Evolutionary conservation across 2,329 filamentous ascomycete genomes (phyloP), one percentile per base, ranked within the genome.

Genomic region (Talaromyces amestolkiae): DNA sequence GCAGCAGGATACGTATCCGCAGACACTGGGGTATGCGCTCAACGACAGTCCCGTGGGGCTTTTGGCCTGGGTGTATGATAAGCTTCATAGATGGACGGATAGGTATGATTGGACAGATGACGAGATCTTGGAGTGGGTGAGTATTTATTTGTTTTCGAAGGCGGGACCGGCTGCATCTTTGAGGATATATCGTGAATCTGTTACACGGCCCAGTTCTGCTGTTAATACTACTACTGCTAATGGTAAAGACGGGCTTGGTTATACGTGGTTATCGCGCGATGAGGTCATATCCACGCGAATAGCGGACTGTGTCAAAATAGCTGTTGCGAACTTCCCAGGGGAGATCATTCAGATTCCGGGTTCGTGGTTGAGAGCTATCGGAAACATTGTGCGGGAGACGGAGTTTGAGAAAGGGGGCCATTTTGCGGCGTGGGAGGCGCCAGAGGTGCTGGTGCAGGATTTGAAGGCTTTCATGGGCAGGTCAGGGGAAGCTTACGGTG

Each of bases 11-110:
- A 92, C 90, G 0, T 88, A 89, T 65, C 91, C 91, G 0, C 87
- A 91, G 61, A 94, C 91, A 0, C 73, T 93, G 0, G 88, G 88
- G 0, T 91, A 91, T 71, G 87, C 82, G 0, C 80, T 93, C 3
- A 82, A 85, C 0, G 90, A 93, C 73, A 88, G 85, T 7, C 91
- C 91, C 0, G 85, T 91, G 0, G 89, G 85, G 0, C 78, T 92
- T 3, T 80, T 94, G 1, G 86, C 89, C 0, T 95, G 91, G 91
- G 87, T 94, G 39, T 91, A 91, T 69, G 91, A 94, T 77, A 94
- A 94, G 74, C 78, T 94, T 43, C 86, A 89, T 69, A 88, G 91
- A 70, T 94, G 91, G 91, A 88, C 87, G 0, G 90, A 93, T 70
- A 71, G 70, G 0, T 92, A 92, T 72, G 79, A 84, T 0, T 93